Evolutionary conservation across 2,329 filamentous ascomycete genomes (phyloP), one percentile per base, ranked within the genome.

Genomic region (Tolypocladium endophyticum): DNA sequence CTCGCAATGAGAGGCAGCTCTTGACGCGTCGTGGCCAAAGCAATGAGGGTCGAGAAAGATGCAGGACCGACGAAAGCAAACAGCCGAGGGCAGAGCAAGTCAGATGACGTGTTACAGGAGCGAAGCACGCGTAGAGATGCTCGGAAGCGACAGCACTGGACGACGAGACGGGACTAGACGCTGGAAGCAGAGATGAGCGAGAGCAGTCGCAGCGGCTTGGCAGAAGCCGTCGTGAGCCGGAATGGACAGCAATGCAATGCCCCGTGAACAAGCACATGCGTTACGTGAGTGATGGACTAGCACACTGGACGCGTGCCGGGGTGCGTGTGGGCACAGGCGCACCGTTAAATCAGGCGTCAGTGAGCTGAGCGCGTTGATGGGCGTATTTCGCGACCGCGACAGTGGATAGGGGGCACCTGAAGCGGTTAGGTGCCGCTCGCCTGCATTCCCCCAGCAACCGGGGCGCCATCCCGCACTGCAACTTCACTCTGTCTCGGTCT

Each of bases 381-480:
- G 55, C 53, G 52, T 55, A 30, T 23, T 20, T 20, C 50, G 50
- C 36, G 56, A 54, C 25, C n/a, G n/a, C 25, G 45, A 43, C 55
- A 54, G 55, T 41, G 55, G 35, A 20, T 30, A 20, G 11, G 20
- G 23, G 36, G 16, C 25, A n/a, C 28, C 58, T 25, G 28, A 57
- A 60, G 30, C 20, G 52, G 58, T 25, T 60, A 58, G 61, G 45
- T 55, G 56, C 58, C 43, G 50, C 50, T 23, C 50, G 38, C 35
- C 33, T 20, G n/a, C 58, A 60, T 58, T 61, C 53, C 53, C 55
- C 58, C 60, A 53, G 58, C 60, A 60, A 60, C 58, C 54, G 33
- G 33, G 33, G 33, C 33, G 38, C 25, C 28, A 30, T 2, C 50
- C 18, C 11, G 11, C 35, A 9, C 35, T 36, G 8, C 1, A n/a